Base-by-base conservation (phyloP, 192 early-diverging fungal genomes). In the Diversispora epigaea region DNA sequence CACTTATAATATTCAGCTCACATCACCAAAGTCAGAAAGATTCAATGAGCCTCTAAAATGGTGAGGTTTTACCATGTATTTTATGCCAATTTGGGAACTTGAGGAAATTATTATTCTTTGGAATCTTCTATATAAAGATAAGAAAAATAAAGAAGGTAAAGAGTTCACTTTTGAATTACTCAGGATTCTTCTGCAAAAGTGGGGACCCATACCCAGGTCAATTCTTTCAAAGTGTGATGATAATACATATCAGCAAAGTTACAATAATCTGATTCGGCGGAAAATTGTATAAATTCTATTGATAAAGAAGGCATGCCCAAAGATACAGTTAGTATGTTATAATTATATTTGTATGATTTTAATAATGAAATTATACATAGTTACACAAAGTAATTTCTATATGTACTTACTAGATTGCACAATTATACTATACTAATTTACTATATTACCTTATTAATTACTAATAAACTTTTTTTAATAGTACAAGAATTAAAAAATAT, bases 51-150 rank as follows among this genome's bases (percentile, higher is more conserved):
- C 45, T 68, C 10, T 68, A 4, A 68, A 68, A 52, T 47, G 44
- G 45, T 8, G 4, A n/a, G 66, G 66, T 68, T 47, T 68, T 47
- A 68, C 66, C n/a, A 6, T 49, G 49, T 68, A 68, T n/a, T 68
- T 19, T 49, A 68, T 68, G 66, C 66, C 66, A 49, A 52, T 68
- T 68, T 68, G 46, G 66, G 66, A 68, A 8, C 66, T 49, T 25
- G 46, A 68, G 2, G 66, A 68, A 68, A 68, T 68, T 10, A 68
- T 40, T 19, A 68, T 11, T 3, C 66, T 68, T 68, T 68, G 66
- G 46, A 11, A 21, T 40, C 44, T 47, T 68, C 45, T 17, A 45
- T 68, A 68, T 21, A 49, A 68, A 17, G n/a, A 68, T 68, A 49
- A 21, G n/a, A 68, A 21, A 49, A 68, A 68, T 49, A 6, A 21